Conservation (phyloP, 257 asterid species). For the Solanum sejunctum region DNA sequence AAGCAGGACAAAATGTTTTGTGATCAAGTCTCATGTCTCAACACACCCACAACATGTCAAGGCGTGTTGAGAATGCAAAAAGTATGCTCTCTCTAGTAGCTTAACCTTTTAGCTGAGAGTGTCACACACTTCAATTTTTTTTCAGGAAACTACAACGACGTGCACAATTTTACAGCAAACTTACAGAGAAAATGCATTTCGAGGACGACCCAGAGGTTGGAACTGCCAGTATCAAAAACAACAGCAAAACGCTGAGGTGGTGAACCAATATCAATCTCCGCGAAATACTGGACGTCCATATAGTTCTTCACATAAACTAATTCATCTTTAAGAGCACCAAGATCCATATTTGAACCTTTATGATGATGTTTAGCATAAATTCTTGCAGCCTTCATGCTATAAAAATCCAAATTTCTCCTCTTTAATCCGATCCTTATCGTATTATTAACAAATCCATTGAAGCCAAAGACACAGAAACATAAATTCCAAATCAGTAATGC, state of each 20-base stretch:
- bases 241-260: conserved; percentile 21
- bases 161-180: not conserved
- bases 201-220: conserved; percentile 29
- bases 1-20: too few species aligned
- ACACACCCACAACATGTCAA: too few species aligned
- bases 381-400: conserved; percentile 1
- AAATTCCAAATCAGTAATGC: not conserved
- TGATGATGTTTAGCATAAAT: not conserved
- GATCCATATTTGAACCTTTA: not conserved
- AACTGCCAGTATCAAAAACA: conserved; percentile 25
- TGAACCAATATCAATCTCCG: conserved; percentile 21
- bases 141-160: not conserved
- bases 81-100: not conserved
- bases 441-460: not conserved
- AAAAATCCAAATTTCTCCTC: conserved; percentile 4
- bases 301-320: conserved; percentile 12
- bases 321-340: not conserved
- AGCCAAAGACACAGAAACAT: not conserved
- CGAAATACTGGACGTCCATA: conserved; percentile 16
- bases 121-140: not conserved
- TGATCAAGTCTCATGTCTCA: too few species aligned
- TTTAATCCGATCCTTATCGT: conserved; percentile 9
- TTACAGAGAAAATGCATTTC: conserved; percentile 20
- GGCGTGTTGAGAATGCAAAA: too few species aligned
- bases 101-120: not conserved